Conservation (phyloP, 2,329 filamentous ascomycete genomes). For the Apiospora koreana region DNA sequence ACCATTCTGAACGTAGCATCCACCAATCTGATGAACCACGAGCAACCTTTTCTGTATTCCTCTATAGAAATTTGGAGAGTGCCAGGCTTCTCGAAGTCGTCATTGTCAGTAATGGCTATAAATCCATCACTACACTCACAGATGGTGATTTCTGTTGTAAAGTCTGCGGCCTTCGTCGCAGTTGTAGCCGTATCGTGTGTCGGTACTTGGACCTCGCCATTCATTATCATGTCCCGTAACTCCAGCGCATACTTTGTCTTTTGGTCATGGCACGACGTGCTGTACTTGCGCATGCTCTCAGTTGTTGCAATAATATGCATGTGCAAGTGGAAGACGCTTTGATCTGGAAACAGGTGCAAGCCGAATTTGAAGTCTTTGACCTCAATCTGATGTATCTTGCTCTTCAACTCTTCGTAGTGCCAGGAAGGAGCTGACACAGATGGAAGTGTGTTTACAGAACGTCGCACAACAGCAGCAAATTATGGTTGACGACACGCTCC, state of each 20-base stretch:
- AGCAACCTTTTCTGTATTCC: background rate
- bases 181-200: background rate
- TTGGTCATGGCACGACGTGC: slow-evolving; percentile 20
- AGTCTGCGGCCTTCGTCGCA: background rate
- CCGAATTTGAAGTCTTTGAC: slow-evolving; percentile 24
- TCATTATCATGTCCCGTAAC: slow-evolving; percentile 19
- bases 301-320: slow-evolving; percentile 23
- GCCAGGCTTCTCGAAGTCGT: background rate
- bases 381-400: slow-evolving; percentile 11
- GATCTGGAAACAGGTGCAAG: slow-evolving; percentile 23
- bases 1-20: background rate
- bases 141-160: background rate
- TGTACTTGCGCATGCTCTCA: slow-evolving; percentile 15
- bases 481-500: background rate
- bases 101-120: background rate
- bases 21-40: background rate
- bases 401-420: slow-evolving; percentile 17
- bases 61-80: background rate
- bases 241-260: slow-evolving; percentile 26
- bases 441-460: background rate
- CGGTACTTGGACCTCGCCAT: background rate
- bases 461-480: background rate
- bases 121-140: background rate
- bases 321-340: slow-evolving; percentile 23
- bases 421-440: background rate